Evolutionary conservation across 306 rosid species (phyloP), one percentile per base, ranked within the genome.

Genomic region (Hippophae gyantsensis): DNA sequence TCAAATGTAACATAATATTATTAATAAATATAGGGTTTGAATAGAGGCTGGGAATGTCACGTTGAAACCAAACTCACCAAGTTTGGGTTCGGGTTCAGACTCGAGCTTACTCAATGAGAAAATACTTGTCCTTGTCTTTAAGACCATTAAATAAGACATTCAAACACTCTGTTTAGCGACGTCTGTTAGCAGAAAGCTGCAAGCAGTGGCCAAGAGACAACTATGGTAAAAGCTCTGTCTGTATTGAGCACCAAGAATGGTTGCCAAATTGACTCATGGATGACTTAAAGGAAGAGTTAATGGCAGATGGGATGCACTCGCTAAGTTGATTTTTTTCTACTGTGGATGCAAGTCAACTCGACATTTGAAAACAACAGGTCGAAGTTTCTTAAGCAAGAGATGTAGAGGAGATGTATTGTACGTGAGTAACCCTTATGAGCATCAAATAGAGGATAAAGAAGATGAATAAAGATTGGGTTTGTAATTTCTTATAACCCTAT

Each of bases 341-440:
- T 74, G 86, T 23, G 89, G 89, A 2, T 73, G 72, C 62, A 60
- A 68, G 46, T 43, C 82, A 27, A 75, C 75, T 7, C 75, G 62
- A 57, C 66, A 76, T 52, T 82, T 82, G 9, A 83, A 83, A 58
- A 83, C 86, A 1, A 74, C 86, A 27, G 86, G 89, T 1, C 79
- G 69, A 64, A 83, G 86, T 72, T 83, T 83, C 57, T 49, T 83
- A 50, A 38, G 57, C 2, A 78, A 45, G 52, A 52, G 52, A 42
- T 83, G 81, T 60, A 67, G 81, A 7, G 79, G 71, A 42, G 89
- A 83, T 48, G 3, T 77, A 69, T 62, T 83, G 57, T 83, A 68
- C 61, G 78, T 83, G 52, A 77, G 83, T 65, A 83, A 83, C 67
- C 85, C 85, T 56, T 83, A 86, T 56, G 89, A 80, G 81, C 89